Base-by-base conservation (phyloP, 140 eudicot genomes). In the Anethum foeniculum region DNA sequence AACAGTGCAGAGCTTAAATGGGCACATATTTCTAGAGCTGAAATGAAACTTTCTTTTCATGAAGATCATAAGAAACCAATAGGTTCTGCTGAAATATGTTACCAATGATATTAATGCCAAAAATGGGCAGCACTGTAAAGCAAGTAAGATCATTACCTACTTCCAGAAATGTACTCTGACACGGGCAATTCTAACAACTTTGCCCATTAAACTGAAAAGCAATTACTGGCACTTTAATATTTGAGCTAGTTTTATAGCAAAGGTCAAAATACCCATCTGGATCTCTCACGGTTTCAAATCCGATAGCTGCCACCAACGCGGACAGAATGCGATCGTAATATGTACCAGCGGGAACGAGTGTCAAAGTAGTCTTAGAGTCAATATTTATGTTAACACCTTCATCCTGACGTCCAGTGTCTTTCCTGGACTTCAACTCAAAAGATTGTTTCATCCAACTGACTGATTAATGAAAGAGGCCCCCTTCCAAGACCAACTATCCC, bases 401-500 rank as follows among this genome's bases (percentile, higher is more conserved):
- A 5, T 5, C 5, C 48, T 0, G 77, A 0, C 2, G 10, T 4
- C 14, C 25, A 0, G 69, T 19, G 10, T 23, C 49, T 82, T 18
- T 36, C 1, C 0, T 3, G 11, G 54, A 21, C 18, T 82, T 30
- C 71, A 76, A 77, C 1, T 64, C 34, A 39, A 83, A 73, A 62
- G 34, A 87, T 49, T 0, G 47, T 27, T 5, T 73, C 25, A 0
- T 72, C 67, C 54, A 91, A 65, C 77, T 93, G 97, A 41, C 49
- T 81, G 5, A 90, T 64, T 7, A 91, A 47, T 0, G 97, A 93
- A 46, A 87, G 80, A 1, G 85, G 81, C 14, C 98, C 96, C 1
- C 89, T 90, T 0, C 97, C 97, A 6, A 91, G 93, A 1, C 97
- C 98, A 4, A 93, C 46, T 1, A 90, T 83, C 9, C 97, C 97